Percentiles rank a stretch among this genome's conserved stretches.
phyloP scores from a whole-genome alignment of 257 asterid species.

The Asclepias syriaca region DNA sequence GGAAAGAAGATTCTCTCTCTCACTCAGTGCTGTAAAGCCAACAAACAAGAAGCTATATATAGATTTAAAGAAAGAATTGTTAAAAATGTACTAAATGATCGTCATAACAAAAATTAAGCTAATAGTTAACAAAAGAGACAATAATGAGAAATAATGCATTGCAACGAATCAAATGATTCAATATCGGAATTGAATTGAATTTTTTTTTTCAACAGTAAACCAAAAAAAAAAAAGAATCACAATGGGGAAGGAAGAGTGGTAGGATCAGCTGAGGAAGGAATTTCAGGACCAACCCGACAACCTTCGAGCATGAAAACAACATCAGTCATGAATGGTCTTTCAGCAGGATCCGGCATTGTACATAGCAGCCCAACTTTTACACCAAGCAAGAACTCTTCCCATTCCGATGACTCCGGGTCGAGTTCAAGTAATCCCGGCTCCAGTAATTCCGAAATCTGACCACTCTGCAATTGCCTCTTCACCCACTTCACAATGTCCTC shows the following conservation, averaged over 20 bases:
- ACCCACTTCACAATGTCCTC: constrained; percentile 92
- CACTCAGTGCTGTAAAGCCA: not conserved
- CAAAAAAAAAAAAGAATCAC: not conserved
- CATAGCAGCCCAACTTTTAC: constrained; percentile 71
- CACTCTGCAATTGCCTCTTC: constrained; percentile 67
- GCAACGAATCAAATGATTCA: constrained; percentile 9
- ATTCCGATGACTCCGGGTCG: constrained; percentile 76
- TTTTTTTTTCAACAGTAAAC: too few species aligned
- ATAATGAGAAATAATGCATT: not conserved
- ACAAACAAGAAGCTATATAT: not conserved
- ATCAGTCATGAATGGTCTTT: constrained; percentile 66
- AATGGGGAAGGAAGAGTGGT: constrained; percentile 54
- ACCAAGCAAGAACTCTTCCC: constrained; percentile 78
- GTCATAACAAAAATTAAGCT: not conserved
- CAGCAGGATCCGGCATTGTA: constrained; percentile 68
- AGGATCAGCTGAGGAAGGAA: constrained; percentile 72
- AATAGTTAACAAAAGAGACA: not conserved
- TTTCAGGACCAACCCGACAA: constrained; percentile 60
- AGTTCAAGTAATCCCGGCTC: constrained; percentile 79
- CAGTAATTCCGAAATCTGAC: constrained; percentile 57
- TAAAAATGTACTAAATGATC: not conserved
- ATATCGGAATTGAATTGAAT: not conserved
- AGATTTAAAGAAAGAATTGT: not conserved
- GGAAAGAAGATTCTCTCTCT: too few species aligned
- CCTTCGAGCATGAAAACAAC: constrained; percentile 82